Base-by-base conservation (phyloP, 2,329 filamentous ascomycete genomes). In the Macroventuria anomochaeta region DNA sequence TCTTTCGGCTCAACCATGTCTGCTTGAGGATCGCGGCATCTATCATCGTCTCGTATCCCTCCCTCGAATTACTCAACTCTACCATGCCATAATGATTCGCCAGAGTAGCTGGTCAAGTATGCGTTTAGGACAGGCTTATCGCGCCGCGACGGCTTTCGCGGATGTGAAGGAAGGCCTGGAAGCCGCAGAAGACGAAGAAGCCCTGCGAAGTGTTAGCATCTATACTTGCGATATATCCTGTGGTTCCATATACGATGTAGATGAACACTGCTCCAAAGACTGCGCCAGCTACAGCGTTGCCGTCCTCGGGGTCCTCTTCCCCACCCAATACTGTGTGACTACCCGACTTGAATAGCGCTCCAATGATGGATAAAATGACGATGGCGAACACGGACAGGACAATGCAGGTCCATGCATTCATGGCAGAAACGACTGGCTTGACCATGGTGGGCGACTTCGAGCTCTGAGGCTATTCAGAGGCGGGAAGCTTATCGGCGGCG, bases 321-420 rank as follows among this genome's bases (percentile, higher is more conserved):
- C 86, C 85, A 61, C 93, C 93, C 69, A 92, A 87, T 75, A 97
- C 87, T 62, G 88, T 88, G 75, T 95, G 91, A 77, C 96, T 90
- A 63, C 81, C 66, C 78, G 82, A 84, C 70, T 86, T 85, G 80
- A 91, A 97, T 61, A 97, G 84, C 49, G 85, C 78, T 53, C 90
- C 85, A 58, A 88, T 83, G 61, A 85, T 76, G 49, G 83, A 85
- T 52, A 88, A 80, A 64, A 88, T 88, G 61, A 88, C 75, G 64
- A 88, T 85, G 48, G 84, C 85, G 67, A 87, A 87, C 58, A 83
- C 69, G 48, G 85, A 88, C 62, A 88, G 82, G 71, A 88, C 80
- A 59, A 87, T 89, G 83, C 93, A 96, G 81, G 88, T 91, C 92
- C 93, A 97, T 71, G 93, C 93, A 80, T 96, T 93, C 80, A 93